phyloP scores from a whole-genome alignment of 441 rosid genomes.

The Rhodomyrtus psidioides region DNA sequence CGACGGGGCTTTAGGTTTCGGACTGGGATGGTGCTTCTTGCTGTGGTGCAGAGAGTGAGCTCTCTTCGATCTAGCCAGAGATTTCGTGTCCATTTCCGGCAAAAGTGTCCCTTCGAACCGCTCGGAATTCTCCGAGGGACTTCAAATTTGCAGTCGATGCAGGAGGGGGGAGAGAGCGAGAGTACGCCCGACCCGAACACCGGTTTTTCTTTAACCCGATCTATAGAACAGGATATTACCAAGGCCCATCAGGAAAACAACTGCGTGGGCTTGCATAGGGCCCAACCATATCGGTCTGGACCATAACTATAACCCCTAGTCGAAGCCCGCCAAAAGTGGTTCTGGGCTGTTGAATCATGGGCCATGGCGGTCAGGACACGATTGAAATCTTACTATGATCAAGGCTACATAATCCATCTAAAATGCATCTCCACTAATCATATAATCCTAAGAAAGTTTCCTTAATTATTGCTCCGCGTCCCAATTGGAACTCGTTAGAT shows the following conservation, averaged over 20 bases:
- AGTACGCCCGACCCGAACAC: neutral
- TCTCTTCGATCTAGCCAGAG: slow-evolving; percentile 80
- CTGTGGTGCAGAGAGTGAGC: slow-evolving; percentile 72
- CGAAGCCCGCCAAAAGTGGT: neutral
- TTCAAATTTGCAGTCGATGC: neutral
- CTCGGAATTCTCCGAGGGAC: neutral
- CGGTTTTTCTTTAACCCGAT: neutral
- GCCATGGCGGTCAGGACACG: neutral
- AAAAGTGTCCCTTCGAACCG: neutral
- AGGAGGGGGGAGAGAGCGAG: neutral
- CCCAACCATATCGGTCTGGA: neutral
- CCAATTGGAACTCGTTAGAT: neutral
- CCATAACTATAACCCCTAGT: no score
- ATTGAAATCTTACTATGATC: neutral
- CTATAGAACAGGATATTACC: neutral
- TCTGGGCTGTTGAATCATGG: neutral
- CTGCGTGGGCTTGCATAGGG: neutral
- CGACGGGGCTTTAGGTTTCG: slow-evolving; percentile 27
- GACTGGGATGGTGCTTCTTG: slow-evolving; percentile 38
- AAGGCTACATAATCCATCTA: neutral
- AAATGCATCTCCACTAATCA: neutral
- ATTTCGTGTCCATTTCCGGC: slow-evolving; percentile 55
- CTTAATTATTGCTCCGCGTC: neutral
- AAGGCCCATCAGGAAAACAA: neutral
- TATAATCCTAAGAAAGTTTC: neutral